Conservation (phyloP, 305 asterid genomes). For the Petunia hybrid region DNA sequence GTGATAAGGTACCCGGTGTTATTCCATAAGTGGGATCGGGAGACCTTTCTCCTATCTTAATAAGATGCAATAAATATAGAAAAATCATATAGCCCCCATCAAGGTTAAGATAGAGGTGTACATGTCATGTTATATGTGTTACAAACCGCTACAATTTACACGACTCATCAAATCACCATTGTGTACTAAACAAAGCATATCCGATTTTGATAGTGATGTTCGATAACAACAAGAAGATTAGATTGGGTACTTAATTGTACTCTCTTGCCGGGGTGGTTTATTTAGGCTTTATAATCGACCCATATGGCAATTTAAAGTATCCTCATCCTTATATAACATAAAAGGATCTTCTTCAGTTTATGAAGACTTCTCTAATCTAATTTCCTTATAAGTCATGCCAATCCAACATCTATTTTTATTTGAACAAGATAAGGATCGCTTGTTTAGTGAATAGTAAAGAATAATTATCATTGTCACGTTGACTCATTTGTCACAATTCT, state of each 20-base stretch:
- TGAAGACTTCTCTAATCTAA: not conserved
- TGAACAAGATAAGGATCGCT: not conserved
- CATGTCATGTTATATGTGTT: not conserved
- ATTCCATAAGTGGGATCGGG: too few relatives aligned
- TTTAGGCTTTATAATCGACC: not conserved
- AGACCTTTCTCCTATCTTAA: too few relatives aligned
- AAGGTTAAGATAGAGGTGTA: not conserved
- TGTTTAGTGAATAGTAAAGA: not conserved
- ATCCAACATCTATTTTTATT: not conserved
- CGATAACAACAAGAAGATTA: not conserved
- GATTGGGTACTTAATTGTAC: not conserved
- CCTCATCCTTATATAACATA: not conserved
- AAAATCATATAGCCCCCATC: not conserved
- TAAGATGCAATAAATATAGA: not conserved
- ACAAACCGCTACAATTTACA: too few relatives aligned
- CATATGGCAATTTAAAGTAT: not conserved
- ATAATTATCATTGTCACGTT: not conserved
- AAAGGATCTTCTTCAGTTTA: not conserved
- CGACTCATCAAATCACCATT: too few relatives aligned
- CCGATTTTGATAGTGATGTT: not conserved
- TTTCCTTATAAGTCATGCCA: conserved; percentile 11
- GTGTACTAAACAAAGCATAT: too few relatives aligned
- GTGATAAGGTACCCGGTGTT: too few relatives aligned
- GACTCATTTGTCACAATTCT: conserved; percentile 6
- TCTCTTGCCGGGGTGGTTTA: conserved; percentile 8